Evolutionary conservation across 768 basidiomycete species (phyloP).

Genomic region (Leccinum broughii): DNA sequence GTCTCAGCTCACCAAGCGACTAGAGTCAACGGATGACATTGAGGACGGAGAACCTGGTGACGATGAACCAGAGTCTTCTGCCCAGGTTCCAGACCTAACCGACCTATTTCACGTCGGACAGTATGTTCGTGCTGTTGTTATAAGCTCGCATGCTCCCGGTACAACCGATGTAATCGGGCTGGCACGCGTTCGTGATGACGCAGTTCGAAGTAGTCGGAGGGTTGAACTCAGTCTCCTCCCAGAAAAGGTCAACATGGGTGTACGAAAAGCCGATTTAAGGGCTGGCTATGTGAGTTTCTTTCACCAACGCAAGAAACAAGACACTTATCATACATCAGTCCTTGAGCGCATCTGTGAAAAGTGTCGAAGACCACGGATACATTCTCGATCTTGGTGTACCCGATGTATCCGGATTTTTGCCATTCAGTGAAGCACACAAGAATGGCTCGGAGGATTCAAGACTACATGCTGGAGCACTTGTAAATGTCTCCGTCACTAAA

Average conservation of each 20-base stretch:
- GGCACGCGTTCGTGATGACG: constrained; percentile 65
- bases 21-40: constrained; percentile 62
- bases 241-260: constrained; percentile 78
- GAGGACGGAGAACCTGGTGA: constrained; percentile 47
- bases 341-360: constrained; percentile 73
- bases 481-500: constrained; percentile 67
- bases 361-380: constrained; percentile 94
- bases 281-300: constrained; percentile 65
- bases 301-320: constrained; percentile 1
- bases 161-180: constrained; percentile 56
- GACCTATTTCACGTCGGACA: constrained; percentile 84
- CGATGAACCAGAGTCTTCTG: constrained; percentile 37
- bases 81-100: constrained; percentile 62
- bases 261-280: constrained; percentile 76
- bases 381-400: constrained; percentile 81
- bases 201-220: constrained; percentile 65
- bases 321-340: constrained; percentile 45
- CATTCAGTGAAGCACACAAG: constrained; percentile 68
- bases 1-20: constrained; percentile 65
- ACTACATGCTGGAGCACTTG: constrained; percentile 63
- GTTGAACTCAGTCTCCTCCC: constrained; percentile 87
- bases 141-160: constrained; percentile 66
- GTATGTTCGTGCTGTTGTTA: constrained; percentile 79
- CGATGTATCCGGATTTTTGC: constrained; percentile 80
- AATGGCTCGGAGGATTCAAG: constrained; percentile 29